Evolutionary conservation across 2,329 filamentous ascomycete genomes (phyloP).

Genomic region (Ascochyta clinopodiicola): DNA sequence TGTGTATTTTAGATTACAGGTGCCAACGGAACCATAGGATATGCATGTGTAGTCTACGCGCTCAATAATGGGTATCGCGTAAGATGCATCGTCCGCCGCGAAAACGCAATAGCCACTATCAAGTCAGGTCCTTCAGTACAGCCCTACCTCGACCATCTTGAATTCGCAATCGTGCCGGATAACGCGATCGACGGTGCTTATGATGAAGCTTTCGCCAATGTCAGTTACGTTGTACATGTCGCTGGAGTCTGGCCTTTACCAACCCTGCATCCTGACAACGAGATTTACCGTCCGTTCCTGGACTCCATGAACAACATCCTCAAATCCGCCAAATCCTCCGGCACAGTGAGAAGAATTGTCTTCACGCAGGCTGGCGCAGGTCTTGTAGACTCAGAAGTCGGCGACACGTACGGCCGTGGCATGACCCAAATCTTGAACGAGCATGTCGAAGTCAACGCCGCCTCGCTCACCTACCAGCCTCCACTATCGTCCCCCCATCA

Average conservation of each 20-base stretch:
- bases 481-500: conserved; percentile 40
- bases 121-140: conserved; percentile 37
- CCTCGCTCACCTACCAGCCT: conserved; percentile 31
- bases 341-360: conserved; percentile 36
- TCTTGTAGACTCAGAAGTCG: conserved; percentile 41
- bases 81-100: conserved; percentile 41
- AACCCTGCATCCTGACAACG: conserved; percentile 41
- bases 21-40: conserved; percentile 46
- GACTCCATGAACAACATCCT: conserved; percentile 41
- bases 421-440: conserved; percentile 37
- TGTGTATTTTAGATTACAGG: conserved; percentile 38
- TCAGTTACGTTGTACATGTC: conserved; percentile 38
- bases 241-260: conserved; percentile 45
- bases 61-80: conserved; percentile 39
- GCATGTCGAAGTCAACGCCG: conserved; percentile 28
- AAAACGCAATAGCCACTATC: conserved; percentile 34
- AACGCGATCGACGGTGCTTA: conserved; percentile 38
- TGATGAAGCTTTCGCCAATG: conserved; percentile 33
- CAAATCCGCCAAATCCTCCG: conserved; percentile 31
- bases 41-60: conserved; percentile 37
- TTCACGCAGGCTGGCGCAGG: conserved; percentile 46
- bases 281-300: conserved; percentile 44
- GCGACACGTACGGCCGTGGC: conserved; percentile 36
- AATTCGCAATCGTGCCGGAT: conserved; percentile 38
- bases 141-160: conserved; percentile 25